These are phyloP conservation scores for Candida methanosorbosa DNA, from an alignment of 805 yeast species.

Conservation along the genomic window DNA sequence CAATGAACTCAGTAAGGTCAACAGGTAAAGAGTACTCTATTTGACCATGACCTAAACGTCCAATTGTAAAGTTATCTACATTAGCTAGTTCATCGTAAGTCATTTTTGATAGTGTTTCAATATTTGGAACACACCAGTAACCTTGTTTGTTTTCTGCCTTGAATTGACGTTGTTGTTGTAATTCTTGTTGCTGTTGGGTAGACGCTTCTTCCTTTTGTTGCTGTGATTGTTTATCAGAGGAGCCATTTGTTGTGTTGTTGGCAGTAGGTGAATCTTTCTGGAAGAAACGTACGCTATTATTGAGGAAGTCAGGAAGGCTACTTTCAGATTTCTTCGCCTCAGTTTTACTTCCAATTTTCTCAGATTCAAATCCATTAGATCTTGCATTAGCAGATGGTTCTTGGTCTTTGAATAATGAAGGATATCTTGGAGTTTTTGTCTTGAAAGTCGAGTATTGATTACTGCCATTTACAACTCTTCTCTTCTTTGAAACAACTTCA, in stretches of 20 bases:
- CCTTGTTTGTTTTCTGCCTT: conserved; percentile 19
- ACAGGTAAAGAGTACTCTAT: conserved; percentile 60
- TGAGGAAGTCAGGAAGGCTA: background rate
- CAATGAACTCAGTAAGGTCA: conserved; percentile 49
- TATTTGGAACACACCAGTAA: conserved; percentile 69
- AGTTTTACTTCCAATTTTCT: too few species aligned
- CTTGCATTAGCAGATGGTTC: background rate
- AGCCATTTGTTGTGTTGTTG: too few species aligned
- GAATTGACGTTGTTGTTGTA: background rate
- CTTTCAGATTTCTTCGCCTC: background rate
- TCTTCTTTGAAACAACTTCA: conserved; percentile 13
- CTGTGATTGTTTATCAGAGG: too few species aligned
- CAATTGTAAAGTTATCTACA: conserved; percentile 58
- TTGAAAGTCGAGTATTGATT: background rate
- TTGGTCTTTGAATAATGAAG: background rate
- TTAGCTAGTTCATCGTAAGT: conserved; percentile 39
- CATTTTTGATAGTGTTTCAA: conserved; percentile 36
- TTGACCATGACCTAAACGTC: conserved; percentile 61
- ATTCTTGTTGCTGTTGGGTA: background rate
- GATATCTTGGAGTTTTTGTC: background rate
- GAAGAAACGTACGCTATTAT: too few species aligned
- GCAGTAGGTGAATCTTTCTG: too few species aligned
- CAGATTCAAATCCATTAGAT: background rate
- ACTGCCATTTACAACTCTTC: conserved; percentile 1
- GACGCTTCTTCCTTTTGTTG: background rate